Evolutionary conservation across 805 yeast species (phyloP).

Genomic region (Ogataea methylovora): DNA sequence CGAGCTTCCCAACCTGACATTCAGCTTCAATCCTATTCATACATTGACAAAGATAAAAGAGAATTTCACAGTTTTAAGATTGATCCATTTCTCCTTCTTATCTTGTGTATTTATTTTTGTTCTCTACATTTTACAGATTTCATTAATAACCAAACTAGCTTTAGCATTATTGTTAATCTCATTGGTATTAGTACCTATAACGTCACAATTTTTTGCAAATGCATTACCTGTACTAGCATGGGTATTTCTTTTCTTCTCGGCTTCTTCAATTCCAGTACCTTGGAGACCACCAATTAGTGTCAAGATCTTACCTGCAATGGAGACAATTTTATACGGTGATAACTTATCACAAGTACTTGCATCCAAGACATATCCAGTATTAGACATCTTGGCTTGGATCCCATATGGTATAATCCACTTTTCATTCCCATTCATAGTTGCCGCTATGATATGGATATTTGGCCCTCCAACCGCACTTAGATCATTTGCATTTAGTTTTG

Average conservation of each 20-base stretch:
- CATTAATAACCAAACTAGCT: constrained; percentile 10
- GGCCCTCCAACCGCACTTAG: constrained; percentile 87
- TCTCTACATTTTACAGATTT: constrained; percentile 14
- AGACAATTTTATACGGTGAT: constrained; percentile 89
- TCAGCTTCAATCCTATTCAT: constrained; percentile 4
- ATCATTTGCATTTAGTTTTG: constrained; percentile 87
- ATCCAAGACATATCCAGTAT: constrained; percentile 51
- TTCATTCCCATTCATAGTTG: constrained; percentile 83
- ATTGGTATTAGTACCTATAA: constrained; percentile 60
- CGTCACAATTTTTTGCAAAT: constrained; percentile 77
- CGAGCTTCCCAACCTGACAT: constrained; percentile 3
- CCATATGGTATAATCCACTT: constrained; percentile 93
- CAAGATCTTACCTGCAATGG: constrained; percentile 86
- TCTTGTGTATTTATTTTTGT: constrained; percentile 15
- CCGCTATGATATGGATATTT: constrained; percentile 69
- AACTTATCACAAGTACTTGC: constrained; percentile 82
- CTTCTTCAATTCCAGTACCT: constrained; percentile 62
- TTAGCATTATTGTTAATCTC: constrained; percentile 10
- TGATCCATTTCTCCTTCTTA: constrained; percentile 13
- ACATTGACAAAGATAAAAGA: constrained; percentile 1
- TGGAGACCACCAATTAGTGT: constrained; percentile 86
- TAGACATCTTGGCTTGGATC: constrained; percentile 86
- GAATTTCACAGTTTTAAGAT: neutral
- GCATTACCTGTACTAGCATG: constrained; percentile 83
- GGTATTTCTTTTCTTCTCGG: constrained; percentile 77